phyloP scores from a whole-genome alignment of 306 rosid species.

The Gleditsia sinensis region DNA sequence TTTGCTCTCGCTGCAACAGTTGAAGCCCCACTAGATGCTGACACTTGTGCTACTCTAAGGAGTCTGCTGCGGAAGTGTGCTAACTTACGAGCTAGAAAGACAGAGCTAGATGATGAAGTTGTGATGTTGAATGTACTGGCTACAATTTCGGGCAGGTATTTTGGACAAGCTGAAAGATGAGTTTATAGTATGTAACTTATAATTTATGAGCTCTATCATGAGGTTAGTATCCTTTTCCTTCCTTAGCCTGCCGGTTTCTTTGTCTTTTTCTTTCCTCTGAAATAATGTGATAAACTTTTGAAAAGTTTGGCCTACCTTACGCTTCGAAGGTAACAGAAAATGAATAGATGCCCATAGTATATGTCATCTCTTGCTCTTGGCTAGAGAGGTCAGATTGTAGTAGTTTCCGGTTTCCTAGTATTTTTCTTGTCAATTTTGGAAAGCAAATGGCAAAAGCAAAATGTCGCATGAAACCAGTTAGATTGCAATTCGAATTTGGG shows the following conservation, averaged over 20 bases:
- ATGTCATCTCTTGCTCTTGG: too few relatives aligned
- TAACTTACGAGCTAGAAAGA: conserved; percentile 63
- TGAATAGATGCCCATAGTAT: too few relatives aligned
- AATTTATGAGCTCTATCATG: too few relatives aligned
- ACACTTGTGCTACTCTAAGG: conserved; percentile 68
- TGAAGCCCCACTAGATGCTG: conserved; percentile 75
- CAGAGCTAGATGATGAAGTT: conserved; percentile 64
- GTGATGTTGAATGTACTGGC: conserved; percentile 76
- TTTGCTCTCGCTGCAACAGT: conserved; percentile 80
- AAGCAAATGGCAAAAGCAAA: neutral
- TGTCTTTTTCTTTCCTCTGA: neutral
- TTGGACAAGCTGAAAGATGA: conserved; percentile 66
- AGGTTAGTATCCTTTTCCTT: too few relatives aligned
- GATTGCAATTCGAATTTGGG: neutral
- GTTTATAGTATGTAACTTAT: neutral
- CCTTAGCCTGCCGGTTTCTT: neutral
- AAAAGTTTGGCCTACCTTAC: too few relatives aligned
- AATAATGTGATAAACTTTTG: too few relatives aligned
- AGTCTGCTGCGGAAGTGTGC: conserved; percentile 86
- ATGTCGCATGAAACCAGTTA: neutral
- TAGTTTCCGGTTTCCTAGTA: neutral
- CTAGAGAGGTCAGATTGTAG: too few relatives aligned
- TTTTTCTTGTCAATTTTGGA: neutral
- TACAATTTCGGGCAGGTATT: conserved; percentile 74
- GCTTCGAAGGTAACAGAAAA: too few relatives aligned